These are phyloP conservation scores for Acanthamoeba healyi DNA, from an alignment of 208 protist genomes.

Conservation along the genomic window DNA sequence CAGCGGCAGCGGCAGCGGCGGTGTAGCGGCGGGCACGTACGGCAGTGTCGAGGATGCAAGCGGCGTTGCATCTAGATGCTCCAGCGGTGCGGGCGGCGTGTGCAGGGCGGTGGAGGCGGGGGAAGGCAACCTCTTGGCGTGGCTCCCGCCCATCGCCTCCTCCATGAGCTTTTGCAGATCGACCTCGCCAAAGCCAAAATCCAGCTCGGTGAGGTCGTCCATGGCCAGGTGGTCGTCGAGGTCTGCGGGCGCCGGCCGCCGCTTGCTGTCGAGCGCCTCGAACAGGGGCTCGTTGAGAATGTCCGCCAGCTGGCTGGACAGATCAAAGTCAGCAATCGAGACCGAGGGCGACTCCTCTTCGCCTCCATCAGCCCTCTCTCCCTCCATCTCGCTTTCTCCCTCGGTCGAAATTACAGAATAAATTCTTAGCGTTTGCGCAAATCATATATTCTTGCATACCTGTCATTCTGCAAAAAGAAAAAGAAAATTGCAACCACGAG, in stretches of 20 bases:
- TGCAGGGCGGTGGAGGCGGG: no score
- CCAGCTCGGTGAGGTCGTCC: background rate
- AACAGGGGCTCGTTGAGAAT: background rate
- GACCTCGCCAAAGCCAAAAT: constrained; percentile 3
- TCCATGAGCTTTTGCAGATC: constrained; percentile 36
- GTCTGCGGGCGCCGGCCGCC: background rate
- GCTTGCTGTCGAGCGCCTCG: background rate
- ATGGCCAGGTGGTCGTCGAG: background rate
- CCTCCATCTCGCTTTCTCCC: no score
- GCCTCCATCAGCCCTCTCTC: background rate
- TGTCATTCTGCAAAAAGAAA: background rate
- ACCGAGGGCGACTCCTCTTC: background rate
- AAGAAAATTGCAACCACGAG: background rate
- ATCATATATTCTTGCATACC: background rate
- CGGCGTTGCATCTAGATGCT: no score
- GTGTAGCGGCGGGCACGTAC: no score
- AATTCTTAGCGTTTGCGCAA: background rate
- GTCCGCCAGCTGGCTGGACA: background rate
- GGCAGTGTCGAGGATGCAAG: no score
- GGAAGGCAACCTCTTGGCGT: no score
- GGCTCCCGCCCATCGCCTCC: background rate
- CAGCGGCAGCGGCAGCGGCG: no score
- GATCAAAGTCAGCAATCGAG: background rate
- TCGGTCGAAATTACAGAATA: no score
- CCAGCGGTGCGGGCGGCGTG: no score